Evolutionary conservation across 2,329 filamentous ascomycete species (phyloP).

Genomic region (Cladosporium sp.): DNA sequence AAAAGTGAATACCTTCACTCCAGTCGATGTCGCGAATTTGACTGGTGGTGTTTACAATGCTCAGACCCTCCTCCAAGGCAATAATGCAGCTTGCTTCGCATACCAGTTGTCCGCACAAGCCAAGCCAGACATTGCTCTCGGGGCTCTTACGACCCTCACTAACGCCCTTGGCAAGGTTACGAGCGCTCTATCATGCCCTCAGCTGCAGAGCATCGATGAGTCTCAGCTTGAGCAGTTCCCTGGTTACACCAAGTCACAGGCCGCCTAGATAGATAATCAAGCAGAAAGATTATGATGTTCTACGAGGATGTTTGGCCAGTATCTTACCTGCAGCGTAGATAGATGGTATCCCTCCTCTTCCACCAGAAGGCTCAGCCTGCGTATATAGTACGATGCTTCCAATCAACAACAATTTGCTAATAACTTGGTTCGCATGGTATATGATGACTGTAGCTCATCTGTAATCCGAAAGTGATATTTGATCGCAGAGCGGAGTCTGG

Average conservation of each 20-base stretch:
- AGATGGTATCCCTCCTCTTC: no score
- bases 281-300: no score
- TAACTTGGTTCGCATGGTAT: no score
- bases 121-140: constrained; percentile 25
- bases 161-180: constrained; percentile 17
- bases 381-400: no score
- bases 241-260: constrained; percentile 20
- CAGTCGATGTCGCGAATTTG: constrained; percentile 33
- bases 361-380: no score
- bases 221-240: constrained; percentile 25
- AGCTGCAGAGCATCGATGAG: constrained; percentile 25
- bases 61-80: constrained; percentile 23
- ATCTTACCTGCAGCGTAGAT: no score
- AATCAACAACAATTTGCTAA: no score
- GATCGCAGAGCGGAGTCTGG: no score
- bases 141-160: background rate
- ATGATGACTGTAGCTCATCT: no score
- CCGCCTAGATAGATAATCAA: no score
- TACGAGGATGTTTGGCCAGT: no score
- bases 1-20: constrained; percentile 29
- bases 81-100: constrained; percentile 36
- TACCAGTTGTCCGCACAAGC: constrained; percentile 34
- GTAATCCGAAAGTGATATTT: no score
- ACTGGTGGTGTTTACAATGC: constrained; percentile 42
- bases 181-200: constrained; percentile 24